These are phyloP conservation scores for Sphagnum contortum DNA, from an alignment of 225 moss, liverwort and hornwort genomes.

Conservation along the genomic window DNA sequence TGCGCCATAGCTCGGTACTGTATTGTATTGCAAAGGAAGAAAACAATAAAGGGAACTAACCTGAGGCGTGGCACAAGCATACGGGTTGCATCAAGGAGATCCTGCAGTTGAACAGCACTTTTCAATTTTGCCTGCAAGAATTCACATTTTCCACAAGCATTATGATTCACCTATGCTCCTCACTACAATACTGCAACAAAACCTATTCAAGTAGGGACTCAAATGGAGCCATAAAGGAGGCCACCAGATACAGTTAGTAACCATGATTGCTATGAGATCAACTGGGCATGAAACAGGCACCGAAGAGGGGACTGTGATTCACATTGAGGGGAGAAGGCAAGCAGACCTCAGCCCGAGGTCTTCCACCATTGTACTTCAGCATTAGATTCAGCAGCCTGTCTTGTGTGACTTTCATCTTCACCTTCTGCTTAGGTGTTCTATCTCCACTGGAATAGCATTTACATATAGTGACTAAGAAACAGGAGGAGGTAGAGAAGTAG, in stretches of 20 bases:
- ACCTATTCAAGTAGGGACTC: too few relatives aligned
- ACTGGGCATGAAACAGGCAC: too few relatives aligned
- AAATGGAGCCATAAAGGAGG: too few relatives aligned
- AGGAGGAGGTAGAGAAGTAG: too few relatives aligned
- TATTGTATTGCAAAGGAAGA: neutral
- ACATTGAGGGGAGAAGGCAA: slow-evolving; percentile 1
- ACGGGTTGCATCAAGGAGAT: slow-evolving; percentile 93
- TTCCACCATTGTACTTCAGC: slow-evolving; percentile 92
- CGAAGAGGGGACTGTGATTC: too few relatives aligned
- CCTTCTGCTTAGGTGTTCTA: slow-evolving; percentile 97
- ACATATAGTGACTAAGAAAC: too few relatives aligned
- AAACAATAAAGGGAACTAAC: slow-evolving; percentile 19
- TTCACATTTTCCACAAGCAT: too few relatives aligned
- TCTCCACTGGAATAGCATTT: slow-evolving; percentile 56
- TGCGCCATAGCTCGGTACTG: too few relatives aligned
- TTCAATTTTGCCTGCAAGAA: slow-evolving; percentile 76
- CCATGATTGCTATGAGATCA: too few relatives aligned
- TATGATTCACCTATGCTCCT: too few relatives aligned
- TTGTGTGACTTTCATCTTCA: slow-evolving; percentile 99
- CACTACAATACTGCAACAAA: too few relatives aligned
- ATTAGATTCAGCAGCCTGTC: slow-evolving; percentile 87
- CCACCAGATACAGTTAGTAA: too few relatives aligned
- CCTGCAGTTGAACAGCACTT: slow-evolving; percentile 97
- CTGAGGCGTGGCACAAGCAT: slow-evolving; percentile 88
- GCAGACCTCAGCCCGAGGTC: slow-evolving; percentile 77